A percentile compares a stretch with the other conserved stretches of the same genome.
Evolutionary conservation across 352 stramenopile species (phyloP).

Genomic region (Phytophthora palmivora): DNA sequence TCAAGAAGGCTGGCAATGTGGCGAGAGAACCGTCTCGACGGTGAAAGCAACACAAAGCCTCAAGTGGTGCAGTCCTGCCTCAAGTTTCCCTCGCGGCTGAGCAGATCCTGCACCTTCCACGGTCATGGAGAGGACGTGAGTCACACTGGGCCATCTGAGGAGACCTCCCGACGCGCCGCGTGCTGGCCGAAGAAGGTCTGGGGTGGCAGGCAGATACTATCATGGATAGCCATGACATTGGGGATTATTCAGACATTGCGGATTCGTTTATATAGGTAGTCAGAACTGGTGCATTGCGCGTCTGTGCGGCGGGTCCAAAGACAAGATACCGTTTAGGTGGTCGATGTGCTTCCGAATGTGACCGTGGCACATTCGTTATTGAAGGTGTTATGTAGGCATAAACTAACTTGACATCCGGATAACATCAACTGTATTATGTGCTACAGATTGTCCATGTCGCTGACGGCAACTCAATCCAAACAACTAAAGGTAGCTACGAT

Average conservation of each 20-base stretch:
- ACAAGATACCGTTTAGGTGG: conserved; percentile 25
- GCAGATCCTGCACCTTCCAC: conserved; percentile 27
- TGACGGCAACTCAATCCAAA: no score
- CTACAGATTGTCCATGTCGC: no score
- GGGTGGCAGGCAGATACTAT: neutral
- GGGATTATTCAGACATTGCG: neutral
- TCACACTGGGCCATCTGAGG: conserved; percentile 11
- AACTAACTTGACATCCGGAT: neutral
- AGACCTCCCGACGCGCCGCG: conserved; percentile 16
- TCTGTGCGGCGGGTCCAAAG: conserved; percentile 16
- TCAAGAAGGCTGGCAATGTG: neutral
- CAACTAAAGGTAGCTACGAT: no score
- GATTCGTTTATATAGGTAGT: conserved; percentile 1
- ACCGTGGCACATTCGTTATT: neutral
- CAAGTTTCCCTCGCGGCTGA: conserved; percentile 23
- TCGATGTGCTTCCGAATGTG: neutral
- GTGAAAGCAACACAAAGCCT: conserved; percentile 9
- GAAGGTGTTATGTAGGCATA: neutral
- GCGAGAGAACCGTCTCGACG: conserved; percentile 17
- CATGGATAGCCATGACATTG: no score
- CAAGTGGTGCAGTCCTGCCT: conserved; percentile 9
- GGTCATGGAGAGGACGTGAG: conserved; percentile 15
- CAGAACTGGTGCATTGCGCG: neutral
- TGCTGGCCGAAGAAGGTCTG: neutral
- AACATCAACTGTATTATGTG: neutral